Evolutionary conservation across 345 rosid genomes (phyloP).

Genomic region (Adansonia digitata): DNA sequence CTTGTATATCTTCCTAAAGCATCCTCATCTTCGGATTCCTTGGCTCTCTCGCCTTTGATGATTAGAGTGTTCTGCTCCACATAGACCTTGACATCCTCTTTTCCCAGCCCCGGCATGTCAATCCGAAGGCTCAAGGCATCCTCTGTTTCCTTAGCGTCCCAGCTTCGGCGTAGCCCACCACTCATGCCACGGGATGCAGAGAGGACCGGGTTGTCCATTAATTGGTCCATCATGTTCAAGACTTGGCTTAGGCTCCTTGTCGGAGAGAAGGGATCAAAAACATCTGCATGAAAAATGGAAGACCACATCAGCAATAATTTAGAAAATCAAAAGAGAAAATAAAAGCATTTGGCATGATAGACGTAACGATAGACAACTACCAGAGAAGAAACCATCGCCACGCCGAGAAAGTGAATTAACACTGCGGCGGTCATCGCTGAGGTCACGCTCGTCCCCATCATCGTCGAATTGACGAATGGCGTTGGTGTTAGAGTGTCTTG

Average conservation of each 20-base stretch:
- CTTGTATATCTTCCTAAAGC: slow-evolving; percentile 41
- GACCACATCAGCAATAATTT: not conserved
- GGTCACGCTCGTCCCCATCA: slow-evolving; percentile 7
- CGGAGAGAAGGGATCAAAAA: slow-evolving; percentile 53
- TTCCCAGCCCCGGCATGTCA: slow-evolving; percentile 55
- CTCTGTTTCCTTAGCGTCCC: slow-evolving; percentile 38
- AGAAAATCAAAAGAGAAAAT: not conserved
- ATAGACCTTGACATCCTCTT: slow-evolving; percentile 44
- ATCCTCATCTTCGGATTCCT: slow-evolving; percentile 38
- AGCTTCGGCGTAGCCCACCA: slow-evolving; percentile 28
- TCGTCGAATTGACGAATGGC: slow-evolving; percentile 27
- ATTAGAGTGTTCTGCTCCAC: slow-evolving; percentile 54
- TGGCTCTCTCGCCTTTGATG: slow-evolving; percentile 50
- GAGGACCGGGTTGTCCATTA: slow-evolving; percentile 43
- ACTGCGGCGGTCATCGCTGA: slow-evolving; percentile 19
- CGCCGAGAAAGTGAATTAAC: slow-evolving; percentile 32
- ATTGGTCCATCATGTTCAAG: slow-evolving; percentile 56
- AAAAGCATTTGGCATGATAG: not conserved
- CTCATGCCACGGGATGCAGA: slow-evolving; percentile 34
- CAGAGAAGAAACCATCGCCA: slow-evolving; percentile 38
- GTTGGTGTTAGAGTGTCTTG: slow-evolving; percentile 42
- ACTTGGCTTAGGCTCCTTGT: slow-evolving; percentile 56
- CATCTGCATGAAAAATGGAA: slow-evolving; percentile 23
- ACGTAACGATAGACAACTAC: slow-evolving; percentile 21
- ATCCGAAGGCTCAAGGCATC: slow-evolving; percentile 31